Evolutionary conservation across 768 basidiomycete genomes (phyloP).

Genomic region (Pholiota molesta): DNA sequence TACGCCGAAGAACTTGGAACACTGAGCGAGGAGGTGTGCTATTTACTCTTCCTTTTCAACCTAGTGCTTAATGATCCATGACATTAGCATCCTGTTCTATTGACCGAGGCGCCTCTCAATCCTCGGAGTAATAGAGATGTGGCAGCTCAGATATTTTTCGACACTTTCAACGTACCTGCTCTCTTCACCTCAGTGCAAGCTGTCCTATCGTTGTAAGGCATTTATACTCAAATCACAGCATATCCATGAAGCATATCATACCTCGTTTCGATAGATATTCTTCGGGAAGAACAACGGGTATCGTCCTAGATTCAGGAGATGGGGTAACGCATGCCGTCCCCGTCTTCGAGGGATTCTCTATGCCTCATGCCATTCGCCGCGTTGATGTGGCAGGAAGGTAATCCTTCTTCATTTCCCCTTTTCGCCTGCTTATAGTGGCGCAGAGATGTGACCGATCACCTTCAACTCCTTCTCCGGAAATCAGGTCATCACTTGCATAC

Average conservation of each 20-base stretch:
- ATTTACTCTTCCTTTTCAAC: constrained; percentile 16
- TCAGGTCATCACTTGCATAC: constrained; percentile 95
- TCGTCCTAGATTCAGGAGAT: constrained; percentile 97
- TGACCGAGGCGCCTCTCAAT: constrained; percentile 98
- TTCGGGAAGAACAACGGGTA: constrained; percentile 97
- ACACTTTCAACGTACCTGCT: constrained; percentile 99
- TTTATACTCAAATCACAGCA: not conserved
- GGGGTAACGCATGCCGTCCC: constrained; percentile 99
- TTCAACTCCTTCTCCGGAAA: constrained; percentile 93
- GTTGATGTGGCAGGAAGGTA: constrained; percentile 97
- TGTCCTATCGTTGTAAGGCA: constrained; percentile 85
- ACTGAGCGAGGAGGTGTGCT: constrained; percentile 89
- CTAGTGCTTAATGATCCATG: constrained; percentile 21
- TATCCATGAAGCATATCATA: constrained; percentile 14
- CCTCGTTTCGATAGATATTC: constrained; percentile 71
- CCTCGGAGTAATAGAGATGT: constrained; percentile 95
- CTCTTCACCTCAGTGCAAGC: constrained; percentile 97
- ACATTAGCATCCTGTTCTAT: constrained; percentile 88
- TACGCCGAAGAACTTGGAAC: constrained; percentile 96
- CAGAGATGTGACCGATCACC: constrained; percentile 96
- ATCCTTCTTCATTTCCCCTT: constrained; percentile 21
- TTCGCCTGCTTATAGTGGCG: constrained; percentile 21
- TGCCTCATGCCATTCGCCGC: constrained; percentile 96
- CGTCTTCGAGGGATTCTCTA: constrained; percentile 98
- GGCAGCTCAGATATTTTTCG: constrained; percentile 98